Evolutionary conservation across 371 early-diverging fungal species (phyloP), one percentile per base, ranked within the genome.

Genomic region (Mycotypha africana): DNA sequence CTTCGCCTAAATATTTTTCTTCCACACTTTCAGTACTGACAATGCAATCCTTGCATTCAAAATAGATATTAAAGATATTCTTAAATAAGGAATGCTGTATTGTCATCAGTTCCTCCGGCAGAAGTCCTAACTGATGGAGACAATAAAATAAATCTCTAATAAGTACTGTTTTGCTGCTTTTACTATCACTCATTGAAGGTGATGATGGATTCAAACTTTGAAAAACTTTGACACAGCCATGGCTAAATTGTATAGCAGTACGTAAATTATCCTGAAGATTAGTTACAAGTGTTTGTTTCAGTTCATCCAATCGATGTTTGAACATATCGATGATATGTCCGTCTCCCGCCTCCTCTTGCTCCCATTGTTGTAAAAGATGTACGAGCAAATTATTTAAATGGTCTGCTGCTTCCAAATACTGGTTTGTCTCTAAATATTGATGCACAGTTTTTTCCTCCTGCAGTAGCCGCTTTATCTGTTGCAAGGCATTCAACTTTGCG

Each of bases 1-100:
- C n/a, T n/a, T n/a, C n/a, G n/a, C n/a, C n/a, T n/a, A n/a, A n/a
- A n/a, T n/a, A n/a, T n/a, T n/a, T n/a, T n/a, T n/a, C n/a, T n/a
- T n/a, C n/a, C n/a, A n/a, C n/a, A n/a, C n/a, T n/a, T n/a, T n/a
- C n/a, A n/a, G n/a, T n/a, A n/a, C n/a, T n/a, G n/a, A n/a, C n/a
- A n/a, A n/a, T n/a, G n/a, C n/a, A n/a, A n/a, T n/a, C n/a, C n/a
- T n/a, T n/a, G n/a, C n/a, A 14, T 20, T 60, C 45, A 31, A 55
- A 54, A 33, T 46, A 60, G 16, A 51, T 41, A 14, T 17, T 10
- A 7, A 60, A 39, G 9, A 60, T 50, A 23, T 49, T 26, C 38
- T 55, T 60, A 31, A 60, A 60, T 14, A 49, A 14, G 7, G 23
- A 17, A 1, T 51, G 38, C 22, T 60, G 42, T 0, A 60, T 30